Base-by-base conservation (phyloP, 805 yeast species). In the Lachancea thermotolerans region DNA sequence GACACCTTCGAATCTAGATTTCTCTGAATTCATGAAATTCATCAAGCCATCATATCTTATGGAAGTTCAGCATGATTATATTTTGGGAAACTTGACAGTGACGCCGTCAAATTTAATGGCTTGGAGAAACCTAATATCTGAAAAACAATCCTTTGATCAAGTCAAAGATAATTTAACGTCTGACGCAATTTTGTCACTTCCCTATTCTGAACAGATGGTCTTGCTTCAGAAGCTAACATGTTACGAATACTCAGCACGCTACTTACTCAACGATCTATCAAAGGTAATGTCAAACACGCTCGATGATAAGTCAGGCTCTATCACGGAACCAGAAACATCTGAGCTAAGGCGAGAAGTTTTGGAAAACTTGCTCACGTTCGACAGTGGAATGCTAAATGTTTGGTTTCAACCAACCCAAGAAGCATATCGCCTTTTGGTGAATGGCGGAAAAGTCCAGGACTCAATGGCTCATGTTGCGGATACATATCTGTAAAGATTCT, bases 171-270 rank as follows among this genome's bases (percentile, higher is more conserved):
- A 52, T 14, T 33, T 62, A 10, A 50, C 48, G 2, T 41, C 62
- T 7, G 51, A 46, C 10, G 12, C 45, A 3, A 52, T 63, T 10
- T 32, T 59, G 28, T 36, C 40, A 4, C 44, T 63, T 55, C 66
- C 66, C 27, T 63, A 60, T 42, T 38, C 53, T 39, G 66, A 62
- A 46, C 65, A 60, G 44, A 59, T 63, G 64, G 57, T 55, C 8
- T 33, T 63, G 14, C 38, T 60, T 7, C 55, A 59, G 44, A 52
- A 52, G 28, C 10, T 63, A 30, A 48, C 66, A 2, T 53, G 50
- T 34, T 56, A 41, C 43, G 16, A 47, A 1, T 49, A 60, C 42
- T 48, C 56, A 4, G 48, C 50, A 2, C 37, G 38, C 4, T 58
- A 43, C 41, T 39, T 62, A 15, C 39, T 58, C 2, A 33, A 49